phyloP scores from a whole-genome alignment of 441 rosid genomes.

The Pelargonium myrrhifolium region DNA sequence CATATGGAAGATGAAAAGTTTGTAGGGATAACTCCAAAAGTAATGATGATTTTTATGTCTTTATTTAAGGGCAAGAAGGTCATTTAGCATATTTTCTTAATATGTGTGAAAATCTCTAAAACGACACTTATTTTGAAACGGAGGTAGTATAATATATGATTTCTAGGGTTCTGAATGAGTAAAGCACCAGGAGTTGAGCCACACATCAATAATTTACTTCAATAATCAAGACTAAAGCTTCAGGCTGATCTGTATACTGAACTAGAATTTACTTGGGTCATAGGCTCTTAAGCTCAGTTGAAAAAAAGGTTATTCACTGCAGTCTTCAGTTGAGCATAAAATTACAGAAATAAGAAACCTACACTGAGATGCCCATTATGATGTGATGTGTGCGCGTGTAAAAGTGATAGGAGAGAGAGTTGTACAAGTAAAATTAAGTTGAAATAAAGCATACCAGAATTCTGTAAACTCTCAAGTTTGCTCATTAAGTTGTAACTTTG shows the following conservation, averaged over 20 bases:
- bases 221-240: neutral
- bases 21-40: too few species aligned
- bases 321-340: neutral
- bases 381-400: neutral
- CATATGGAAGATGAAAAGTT: too few species aligned
- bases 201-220: neutral
- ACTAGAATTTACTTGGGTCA: neutral
- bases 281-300: neutral
- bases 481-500: slow-evolving; percentile 49
- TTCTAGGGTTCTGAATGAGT: too few species aligned
- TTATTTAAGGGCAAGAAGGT: too few species aligned
- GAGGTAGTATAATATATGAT: too few species aligned
- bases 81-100: too few species aligned
- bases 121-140: too few species aligned
- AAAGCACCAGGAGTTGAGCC: neutral
- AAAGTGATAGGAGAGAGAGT: neutral
- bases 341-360: neutral
- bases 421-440: neutral
- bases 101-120: too few species aligned
- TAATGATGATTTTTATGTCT: too few species aligned
- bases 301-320: neutral
- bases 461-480: slow-evolving; percentile 57
- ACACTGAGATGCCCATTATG: neutral
- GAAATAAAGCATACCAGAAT: slow-evolving; percentile 37
- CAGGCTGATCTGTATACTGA: neutral